Evolutionary conservation across 2,329 filamentous ascomycete genomes (phyloP).

Genomic region (Pyricularia sp.): DNA sequence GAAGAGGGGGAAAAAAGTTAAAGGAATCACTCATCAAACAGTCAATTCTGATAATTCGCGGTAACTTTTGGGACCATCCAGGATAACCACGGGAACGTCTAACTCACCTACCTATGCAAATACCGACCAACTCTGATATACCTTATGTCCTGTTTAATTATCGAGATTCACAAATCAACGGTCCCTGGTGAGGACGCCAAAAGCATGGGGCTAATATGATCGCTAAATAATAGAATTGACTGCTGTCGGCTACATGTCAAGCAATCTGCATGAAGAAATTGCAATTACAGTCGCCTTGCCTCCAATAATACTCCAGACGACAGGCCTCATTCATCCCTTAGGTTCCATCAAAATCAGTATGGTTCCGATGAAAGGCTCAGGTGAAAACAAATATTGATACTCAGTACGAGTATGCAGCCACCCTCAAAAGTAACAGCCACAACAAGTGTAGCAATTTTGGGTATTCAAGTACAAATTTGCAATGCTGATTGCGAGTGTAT

Average conservation of each 20-base stretch:
- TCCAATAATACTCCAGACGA: neutral
- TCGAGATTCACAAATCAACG: too few species aligned
- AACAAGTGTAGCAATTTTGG: neutral
- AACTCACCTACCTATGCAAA: too few species aligned
- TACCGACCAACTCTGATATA: too few species aligned
- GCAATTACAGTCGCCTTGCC: neutral
- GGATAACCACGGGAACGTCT: too few species aligned
- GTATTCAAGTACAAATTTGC: neutral
- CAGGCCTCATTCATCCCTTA: neutral
- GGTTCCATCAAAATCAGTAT: neutral
- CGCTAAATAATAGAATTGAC: too few species aligned
- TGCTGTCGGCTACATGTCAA: neutral
- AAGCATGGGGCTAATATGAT: too few species aligned
- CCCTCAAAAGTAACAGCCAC: neutral
- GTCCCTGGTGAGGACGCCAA: too few species aligned
- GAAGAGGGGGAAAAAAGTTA: too few species aligned
- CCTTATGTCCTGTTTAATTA: too few species aligned
- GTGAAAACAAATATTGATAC: neutral
- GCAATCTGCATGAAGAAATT: neutral
- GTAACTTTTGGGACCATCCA: too few species aligned
- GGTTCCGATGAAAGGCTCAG: neutral
- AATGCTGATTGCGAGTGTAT: constrained; percentile 1
- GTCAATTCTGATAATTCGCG: too few species aligned
- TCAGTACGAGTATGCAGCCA: neutral
- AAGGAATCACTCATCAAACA: too few species aligned